A percentile compares a stretch with the other conserved stretches of the same genome.
Evolutionary conservation across 495 filamentous ascomycete species (phyloP).

Genomic region (Aspergillus ostianus): DNA sequence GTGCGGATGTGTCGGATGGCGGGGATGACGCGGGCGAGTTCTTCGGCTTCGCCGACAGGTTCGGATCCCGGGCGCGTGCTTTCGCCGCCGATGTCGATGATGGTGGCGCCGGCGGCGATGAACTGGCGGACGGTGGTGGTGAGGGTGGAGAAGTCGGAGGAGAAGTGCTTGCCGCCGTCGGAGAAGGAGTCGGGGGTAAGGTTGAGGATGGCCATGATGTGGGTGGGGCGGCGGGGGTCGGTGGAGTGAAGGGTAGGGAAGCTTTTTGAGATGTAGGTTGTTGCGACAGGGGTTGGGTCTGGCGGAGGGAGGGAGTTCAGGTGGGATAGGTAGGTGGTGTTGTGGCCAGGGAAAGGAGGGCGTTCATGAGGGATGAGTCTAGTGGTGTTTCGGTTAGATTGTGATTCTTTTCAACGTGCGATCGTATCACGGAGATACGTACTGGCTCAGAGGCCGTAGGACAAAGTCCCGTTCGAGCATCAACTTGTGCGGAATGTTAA

Average conservation of each 20-base stretch:
- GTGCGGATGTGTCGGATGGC: conserved; percentile 70
- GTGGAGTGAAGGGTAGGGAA: conserved; percentile 63
- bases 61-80: conserved; percentile 76
- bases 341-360: conserved; percentile 39
- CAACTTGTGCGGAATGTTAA: conserved; percentile 79
- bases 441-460: conserved; percentile 85
- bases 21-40: conserved; percentile 74
- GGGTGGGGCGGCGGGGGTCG: conserved; percentile 62
- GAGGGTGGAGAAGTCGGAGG: conserved; percentile 38
- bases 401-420: background rate
- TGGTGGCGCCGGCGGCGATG: conserved; percentile 67
- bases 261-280: conserved; percentile 62
- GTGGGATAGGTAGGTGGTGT: conserved; percentile 46
- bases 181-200: conserved; percentile 97
- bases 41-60: conserved; percentile 66
- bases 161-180: conserved; percentile 69
- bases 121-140: conserved; percentile 53
- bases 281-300: conserved; percentile 54
- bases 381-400: conserved; percentile 8
- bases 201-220: conserved; percentile 93
- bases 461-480: conserved; percentile 95
- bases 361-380: conserved; percentile 64
- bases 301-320: conserved; percentile 63
- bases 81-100: conserved; percentile 92
- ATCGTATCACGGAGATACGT: conserved; percentile 22